These are phyloP conservation scores for Kodamaea nitidulidarum DNA, from an alignment of 805 yeast species.

Conservation along the genomic window DNA sequence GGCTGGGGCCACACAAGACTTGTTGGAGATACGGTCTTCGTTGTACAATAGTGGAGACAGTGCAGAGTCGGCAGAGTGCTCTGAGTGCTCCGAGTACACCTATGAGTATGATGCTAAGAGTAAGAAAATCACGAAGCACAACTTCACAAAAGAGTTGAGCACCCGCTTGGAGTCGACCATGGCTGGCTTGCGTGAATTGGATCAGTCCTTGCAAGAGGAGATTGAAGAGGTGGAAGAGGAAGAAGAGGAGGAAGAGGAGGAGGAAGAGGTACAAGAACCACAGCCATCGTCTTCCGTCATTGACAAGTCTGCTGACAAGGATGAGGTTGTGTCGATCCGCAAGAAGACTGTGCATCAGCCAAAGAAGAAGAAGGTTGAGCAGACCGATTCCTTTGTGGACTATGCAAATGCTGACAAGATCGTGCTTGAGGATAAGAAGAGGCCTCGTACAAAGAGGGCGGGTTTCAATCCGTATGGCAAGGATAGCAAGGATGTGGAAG, in stretches of 20 bases:
- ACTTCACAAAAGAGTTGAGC: slow-evolving; percentile 15
- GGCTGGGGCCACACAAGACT: not conserved
- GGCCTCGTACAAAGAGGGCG: slow-evolving; percentile 33
- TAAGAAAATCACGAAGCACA: slow-evolving; percentile 14
- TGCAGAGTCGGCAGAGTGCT: not conserved
- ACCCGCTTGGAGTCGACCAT: slow-evolving; percentile 13
- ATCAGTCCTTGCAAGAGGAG: slow-evolving; percentile 9
- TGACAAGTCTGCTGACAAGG: slow-evolving; percentile 3
- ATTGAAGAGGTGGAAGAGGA: slow-evolving; percentile 10
- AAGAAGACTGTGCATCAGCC: slow-evolving; percentile 14
- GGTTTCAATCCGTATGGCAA: slow-evolving; percentile 59
- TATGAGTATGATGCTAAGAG: slow-evolving; percentile 17
- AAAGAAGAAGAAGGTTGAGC: slow-evolving; percentile 11
- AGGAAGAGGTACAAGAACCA: slow-evolving; percentile 1
- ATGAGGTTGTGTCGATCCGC: slow-evolving; percentile 34
- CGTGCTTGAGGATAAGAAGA: slow-evolving; percentile 22
- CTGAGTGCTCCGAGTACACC: slow-evolving; percentile 5
- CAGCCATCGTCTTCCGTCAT: not conserved
- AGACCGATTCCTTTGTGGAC: slow-evolving; percentile 33
- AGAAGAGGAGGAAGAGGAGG: slow-evolving; percentile 9
- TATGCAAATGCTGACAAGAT: slow-evolving; percentile 43
- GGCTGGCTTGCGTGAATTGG: slow-evolving; percentile 13
- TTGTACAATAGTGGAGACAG: too few species aligned
- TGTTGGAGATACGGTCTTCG: slow-evolving; percentile 2
- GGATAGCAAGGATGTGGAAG: slow-evolving; percentile 43